phyloP scores from a whole-genome alignment of 192 early-diverging fungal species.

The Coemansia sp. region DNA sequence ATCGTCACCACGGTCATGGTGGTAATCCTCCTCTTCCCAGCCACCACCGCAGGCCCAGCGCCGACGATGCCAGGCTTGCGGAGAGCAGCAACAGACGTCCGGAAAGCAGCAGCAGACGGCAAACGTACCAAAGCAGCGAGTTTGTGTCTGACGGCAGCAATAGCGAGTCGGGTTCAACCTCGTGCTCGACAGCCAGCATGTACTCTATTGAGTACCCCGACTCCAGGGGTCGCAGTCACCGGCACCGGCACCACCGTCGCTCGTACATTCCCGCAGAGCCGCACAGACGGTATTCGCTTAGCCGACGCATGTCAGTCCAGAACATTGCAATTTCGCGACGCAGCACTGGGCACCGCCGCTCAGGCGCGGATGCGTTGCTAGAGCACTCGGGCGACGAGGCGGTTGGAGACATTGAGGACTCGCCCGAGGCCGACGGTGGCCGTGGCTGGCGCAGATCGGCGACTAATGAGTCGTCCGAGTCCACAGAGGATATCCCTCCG shows the following conservation, averaged over 20 bases:
- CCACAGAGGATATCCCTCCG: conserved; percentile 24
- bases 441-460: conserved; percentile 23
- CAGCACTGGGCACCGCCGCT: conserved; percentile 29
- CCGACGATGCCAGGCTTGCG: not conserved
- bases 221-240: conserved; percentile 16
- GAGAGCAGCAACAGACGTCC: not conserved
- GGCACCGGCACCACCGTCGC: conserved; percentile 46
- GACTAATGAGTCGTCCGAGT: conserved; percentile 32
- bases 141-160: conserved; percentile 23
- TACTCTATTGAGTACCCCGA: conserved; percentile 38
- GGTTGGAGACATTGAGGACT: conserved; percentile 8
- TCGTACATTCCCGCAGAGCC: conserved; percentile 17
- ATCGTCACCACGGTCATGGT: conserved; percentile 16
- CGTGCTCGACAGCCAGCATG: conserved; percentile 49
- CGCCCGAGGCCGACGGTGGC: conserved; percentile 7
- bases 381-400: conserved; percentile 19
- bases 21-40: conserved; percentile 16
- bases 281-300: conserved; percentile 7
- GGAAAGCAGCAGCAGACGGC: conserved; percentile 3
- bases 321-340: conserved; percentile 29
- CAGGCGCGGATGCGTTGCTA: not conserved
- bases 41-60: conserved; percentile 13
- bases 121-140: conserved; percentile 9
- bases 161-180: conserved; percentile 51
- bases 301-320: conserved; percentile 31